Base-by-base conservation (phyloP, 441 rosid genomes). In the Arabidopsis hybrid region DNA sequence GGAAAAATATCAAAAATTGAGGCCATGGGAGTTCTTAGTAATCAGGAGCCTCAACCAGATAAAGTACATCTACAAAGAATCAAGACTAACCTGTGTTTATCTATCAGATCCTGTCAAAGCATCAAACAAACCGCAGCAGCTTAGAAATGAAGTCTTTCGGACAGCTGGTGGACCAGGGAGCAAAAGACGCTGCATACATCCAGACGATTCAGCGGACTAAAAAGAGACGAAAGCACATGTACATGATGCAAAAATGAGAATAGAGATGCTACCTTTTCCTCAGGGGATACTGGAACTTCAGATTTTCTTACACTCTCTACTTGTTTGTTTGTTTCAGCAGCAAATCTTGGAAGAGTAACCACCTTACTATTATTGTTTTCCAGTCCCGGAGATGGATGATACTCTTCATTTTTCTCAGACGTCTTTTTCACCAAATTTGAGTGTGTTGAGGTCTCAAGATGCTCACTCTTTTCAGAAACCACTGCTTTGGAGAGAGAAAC, bases 121-220 rank as follows among this genome's bases (percentile, higher is more conserved):
- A 65, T 94, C 96, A 79, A 90, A 85, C 83, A 94, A 80, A 60
- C 99, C 99, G 17, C 97, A 94, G 84, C 99, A 94, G 80, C 86
- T 82, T 69, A 86, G 50, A 85, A 89, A 87, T 11, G 89, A 89
- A 43, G 89, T 86, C 31, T 3, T 50, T 80, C 85, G 86, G 69
- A 83, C 81, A 8, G 60, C 82, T 64, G 57, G 71, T 63, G 76
- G 87, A 50, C 89, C 80, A 39, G 83, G 29, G 12, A 79, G 67
- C 69, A 80, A 67, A 65, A 77, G 80, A 69, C 87, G 84, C 99
- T 92, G 92, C 75, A 78, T 0, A 65, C 5, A 2, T 46, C n/a
- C 64, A 66, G 11, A 34, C 59, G 45, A 77, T 42, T 60, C 4
- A 77, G 64, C 7, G 32, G 35, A 43, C 65, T 52, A 10, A 77